A percentile compares a stretch with the other conserved stretches of the same genome.
phyloP scores from a whole-genome alignment of 129 eudicot species.

The Helianthus tuberosus region DNA sequence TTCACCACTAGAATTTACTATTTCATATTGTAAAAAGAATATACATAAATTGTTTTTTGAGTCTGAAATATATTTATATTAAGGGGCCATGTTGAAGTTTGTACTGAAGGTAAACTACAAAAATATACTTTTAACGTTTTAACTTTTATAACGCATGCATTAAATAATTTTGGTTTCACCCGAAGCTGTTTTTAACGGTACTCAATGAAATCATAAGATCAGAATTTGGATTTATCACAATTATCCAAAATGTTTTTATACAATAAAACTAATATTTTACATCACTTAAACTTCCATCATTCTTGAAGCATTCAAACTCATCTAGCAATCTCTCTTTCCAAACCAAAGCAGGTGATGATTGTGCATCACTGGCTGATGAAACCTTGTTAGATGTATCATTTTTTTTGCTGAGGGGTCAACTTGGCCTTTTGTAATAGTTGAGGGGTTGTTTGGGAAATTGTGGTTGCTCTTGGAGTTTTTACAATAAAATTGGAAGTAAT shows the following conservation, averaged over 20 bases:
- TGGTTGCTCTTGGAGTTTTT: slow-evolving; percentile 9
- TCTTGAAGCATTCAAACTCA: slow-evolving; percentile 4
- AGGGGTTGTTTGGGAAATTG: slow-evolving; percentile 16
- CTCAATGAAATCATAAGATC: neutral
- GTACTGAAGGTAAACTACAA: neutral
- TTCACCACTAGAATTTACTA: neutral
- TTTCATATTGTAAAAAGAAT: too few species aligned
- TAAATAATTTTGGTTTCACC: too few species aligned
- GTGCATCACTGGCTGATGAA: too few species aligned
- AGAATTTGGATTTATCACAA: neutral
- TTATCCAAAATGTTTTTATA: too few species aligned
- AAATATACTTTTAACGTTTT: neutral
- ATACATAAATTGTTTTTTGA: too few species aligned
- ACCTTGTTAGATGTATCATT: neutral
- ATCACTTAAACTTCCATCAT: neutral
- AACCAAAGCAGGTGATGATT: slow-evolving; percentile 11
- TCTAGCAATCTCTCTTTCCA: slow-evolving; percentile 10
- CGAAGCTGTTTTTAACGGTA: neutral
- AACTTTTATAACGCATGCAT: neutral
- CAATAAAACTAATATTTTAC: neutral
- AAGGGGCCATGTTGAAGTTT: too few species aligned
- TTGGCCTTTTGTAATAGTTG: neutral
- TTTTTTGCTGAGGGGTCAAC: neutral
- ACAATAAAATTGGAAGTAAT: slow-evolving; percentile 9
- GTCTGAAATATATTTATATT: too few species aligned